Base-by-base conservation (phyloP, 352 stramenopile genomes). In the Elongisporangium senticosum region DNA sequence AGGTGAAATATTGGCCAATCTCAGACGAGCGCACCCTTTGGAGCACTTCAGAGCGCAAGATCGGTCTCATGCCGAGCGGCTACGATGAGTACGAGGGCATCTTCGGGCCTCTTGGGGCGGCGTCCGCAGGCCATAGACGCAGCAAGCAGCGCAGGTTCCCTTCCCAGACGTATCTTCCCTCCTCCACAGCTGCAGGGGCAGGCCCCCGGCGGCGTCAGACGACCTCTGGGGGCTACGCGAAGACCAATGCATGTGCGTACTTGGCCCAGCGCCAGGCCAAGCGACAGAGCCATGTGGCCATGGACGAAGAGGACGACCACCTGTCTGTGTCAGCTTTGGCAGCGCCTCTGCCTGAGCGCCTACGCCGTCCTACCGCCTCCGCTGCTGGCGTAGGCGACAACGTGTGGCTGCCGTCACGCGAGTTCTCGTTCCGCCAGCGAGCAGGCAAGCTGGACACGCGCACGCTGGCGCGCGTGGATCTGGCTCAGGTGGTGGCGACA, bases 391-490 rank as follows among this genome's bases (percentile, higher is more conserved):
- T 69, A 1, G 58, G 67, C 6, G 57, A 68, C 49, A 78, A 87
- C 40, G 74, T 91, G 37, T 91, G 82, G 79, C 64, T 92, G 13
- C 82, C 81, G 23, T 72, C 80, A 10, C 79, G 78, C n/a, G 75
- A 77, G 49, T 94, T 94, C 39, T 62, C 77, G 19, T 94, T 94
- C 49, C 78, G 80, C 22, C 82, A 91, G 55, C 71, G 84, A 20
- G 75, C 76, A 48, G 82, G 83, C 1, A 92, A 90, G 64, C 59
- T 94, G 37, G 84, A 94, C 52, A 90, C 74, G 3, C 75, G 81
- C 13, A 74, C 79, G 14, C 85, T 94, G 56, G 77, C 79, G 2
- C 71, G 81, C 5, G 61, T 94, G 26, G 77, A 94, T 64, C 55
- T 94, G 4, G 67, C 86, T 39, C 78, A 82, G 50, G 86, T 94